A percentile compares a stretch with the other conserved stretches of the same genome.
phyloP scores from a whole-genome alignment of 139 green algal genomes.

The Chlamydomonas incerta region DNA sequence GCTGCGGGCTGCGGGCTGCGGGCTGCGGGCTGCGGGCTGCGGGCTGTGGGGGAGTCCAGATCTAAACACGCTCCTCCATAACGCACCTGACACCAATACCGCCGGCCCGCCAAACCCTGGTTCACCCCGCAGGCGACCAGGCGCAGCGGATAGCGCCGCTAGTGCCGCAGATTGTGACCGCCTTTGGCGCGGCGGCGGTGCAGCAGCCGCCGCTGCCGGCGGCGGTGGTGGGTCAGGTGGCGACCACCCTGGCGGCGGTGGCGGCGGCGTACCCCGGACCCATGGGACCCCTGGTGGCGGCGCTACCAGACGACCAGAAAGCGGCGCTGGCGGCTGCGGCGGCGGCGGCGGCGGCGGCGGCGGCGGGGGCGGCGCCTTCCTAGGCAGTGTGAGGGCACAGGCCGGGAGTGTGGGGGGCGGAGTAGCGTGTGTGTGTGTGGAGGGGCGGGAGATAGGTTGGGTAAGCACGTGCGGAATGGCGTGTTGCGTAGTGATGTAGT shows the following conservation, averaged over 20 bases:
- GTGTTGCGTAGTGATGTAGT: too few species aligned
- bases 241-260: slow-evolving; percentile 44
- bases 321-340: slow-evolving; percentile 38
- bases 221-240: slow-evolving; percentile 10
- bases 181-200: slow-evolving; percentile 47
- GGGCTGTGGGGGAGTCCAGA: too few species aligned
- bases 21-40: too few species aligned
- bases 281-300: slow-evolving; percentile 44
- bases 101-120: too few species aligned
- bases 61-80: too few species aligned
- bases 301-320: slow-evolving; percentile 55
- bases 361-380: neutral
- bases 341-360: neutral
- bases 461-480: too few species aligned
- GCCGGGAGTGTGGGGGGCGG: too few species aligned
- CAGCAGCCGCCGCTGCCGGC: slow-evolving; percentile 47
- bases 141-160: slow-evolving; percentile 23
- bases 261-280: slow-evolving; percentile 37
- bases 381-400: too few species aligned
- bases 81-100: neutral
- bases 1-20: too few species aligned
- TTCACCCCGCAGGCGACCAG: slow-evolving; percentile 42
- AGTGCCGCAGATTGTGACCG: slow-evolving; percentile 43
- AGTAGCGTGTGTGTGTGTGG: too few species aligned
- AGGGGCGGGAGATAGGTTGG: too few species aligned